A percentile compares a stretch with the other conserved stretches of the same genome.
These are phyloP conservation scores for Camellia granthamiana DNA, from an alignment of 148 eudicot species.

Conservation along the genomic window DNA sequence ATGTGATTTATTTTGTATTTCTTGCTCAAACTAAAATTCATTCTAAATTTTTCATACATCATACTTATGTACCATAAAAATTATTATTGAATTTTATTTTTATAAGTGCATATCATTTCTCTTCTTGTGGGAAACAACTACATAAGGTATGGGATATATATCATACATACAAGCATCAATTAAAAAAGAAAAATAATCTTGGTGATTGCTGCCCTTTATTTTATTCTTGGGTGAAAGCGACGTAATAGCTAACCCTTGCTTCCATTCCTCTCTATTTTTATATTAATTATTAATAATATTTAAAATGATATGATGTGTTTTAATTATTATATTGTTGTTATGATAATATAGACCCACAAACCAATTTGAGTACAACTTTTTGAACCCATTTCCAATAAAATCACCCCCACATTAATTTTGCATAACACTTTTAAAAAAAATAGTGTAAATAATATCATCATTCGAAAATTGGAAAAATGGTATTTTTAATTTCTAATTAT, in stretches of 20 bases:
- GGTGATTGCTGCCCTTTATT: neutral
- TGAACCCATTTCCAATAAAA: constrained; percentile 1
- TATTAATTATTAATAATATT: neutral
- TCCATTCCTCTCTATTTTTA: neutral
- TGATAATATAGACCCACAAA: neutral
- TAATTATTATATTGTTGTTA: neutral
- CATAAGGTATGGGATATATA: neutral
- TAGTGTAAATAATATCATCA: neutral
- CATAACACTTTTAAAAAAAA: too few relatives aligned
- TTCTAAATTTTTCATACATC: too few relatives aligned
- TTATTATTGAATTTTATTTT: too few relatives aligned
- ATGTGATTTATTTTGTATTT: too few relatives aligned
- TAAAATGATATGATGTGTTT: neutral
- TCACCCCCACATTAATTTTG: neutral
- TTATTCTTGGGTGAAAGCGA: neutral
- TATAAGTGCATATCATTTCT: too few relatives aligned
- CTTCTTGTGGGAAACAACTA: neutral
- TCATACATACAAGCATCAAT: neutral
- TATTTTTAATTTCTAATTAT: too few relatives aligned
- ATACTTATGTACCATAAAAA: too few relatives aligned
- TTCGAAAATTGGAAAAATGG: too few relatives aligned
- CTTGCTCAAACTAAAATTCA: too few relatives aligned
- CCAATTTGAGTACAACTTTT: neutral
- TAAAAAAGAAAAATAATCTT: neutral
- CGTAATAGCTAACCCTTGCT: neutral